phyloP scores from a whole-genome alignment of 371 early-diverging fungal species.

The Rhizopus delemar region DNA sequence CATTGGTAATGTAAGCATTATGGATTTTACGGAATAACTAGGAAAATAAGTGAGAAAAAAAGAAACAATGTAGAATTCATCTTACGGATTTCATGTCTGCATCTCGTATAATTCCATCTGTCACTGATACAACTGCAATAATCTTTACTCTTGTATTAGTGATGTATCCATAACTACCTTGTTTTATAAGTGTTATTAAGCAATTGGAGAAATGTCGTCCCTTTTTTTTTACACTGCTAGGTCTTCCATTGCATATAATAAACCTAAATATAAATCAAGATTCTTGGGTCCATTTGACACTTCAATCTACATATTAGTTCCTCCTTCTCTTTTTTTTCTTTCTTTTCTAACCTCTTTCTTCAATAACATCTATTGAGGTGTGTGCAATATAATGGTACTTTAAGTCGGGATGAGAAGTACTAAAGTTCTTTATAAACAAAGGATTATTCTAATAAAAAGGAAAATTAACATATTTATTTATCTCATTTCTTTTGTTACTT shows the following conservation, averaged over 20 bases:
- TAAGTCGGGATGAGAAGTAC: slow-evolving; percentile 71
- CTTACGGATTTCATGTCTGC: slow-evolving; percentile 79
- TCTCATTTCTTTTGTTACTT: slow-evolving; percentile 20
- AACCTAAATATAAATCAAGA: slow-evolving; percentile 78
- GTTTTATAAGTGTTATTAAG: too few species aligned
- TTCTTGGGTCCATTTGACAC: slow-evolving; percentile 65
- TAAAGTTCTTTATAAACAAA: slow-evolving; percentile 77
- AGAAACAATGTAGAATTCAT: background rate
- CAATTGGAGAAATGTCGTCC: background rate
- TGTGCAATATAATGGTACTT: slow-evolving; percentile 89
- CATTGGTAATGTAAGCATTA: slow-evolving; percentile 72
- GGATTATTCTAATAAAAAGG: slow-evolving; percentile 72
- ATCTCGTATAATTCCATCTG: slow-evolving; percentile 77
- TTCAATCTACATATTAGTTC: slow-evolving; percentile 3
- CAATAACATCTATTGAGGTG: slow-evolving; percentile 85
- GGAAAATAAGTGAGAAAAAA: background rate
- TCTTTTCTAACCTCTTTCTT: slow-evolving; percentile 67
- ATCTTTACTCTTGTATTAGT: slow-evolving; percentile 85
- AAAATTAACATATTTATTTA: background rate
- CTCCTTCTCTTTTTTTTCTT: too few species aligned
- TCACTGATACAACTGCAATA: slow-evolving; percentile 73
- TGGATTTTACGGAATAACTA: slow-evolving; percentile 83
- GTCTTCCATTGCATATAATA: slow-evolving; percentile 86
- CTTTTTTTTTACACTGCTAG: slow-evolving; percentile 66
- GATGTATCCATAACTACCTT: slow-evolving; percentile 76